Evolutionary conservation across 164 flowering plant species (phyloP).

Genomic region (Echeveria elegans): DNA sequence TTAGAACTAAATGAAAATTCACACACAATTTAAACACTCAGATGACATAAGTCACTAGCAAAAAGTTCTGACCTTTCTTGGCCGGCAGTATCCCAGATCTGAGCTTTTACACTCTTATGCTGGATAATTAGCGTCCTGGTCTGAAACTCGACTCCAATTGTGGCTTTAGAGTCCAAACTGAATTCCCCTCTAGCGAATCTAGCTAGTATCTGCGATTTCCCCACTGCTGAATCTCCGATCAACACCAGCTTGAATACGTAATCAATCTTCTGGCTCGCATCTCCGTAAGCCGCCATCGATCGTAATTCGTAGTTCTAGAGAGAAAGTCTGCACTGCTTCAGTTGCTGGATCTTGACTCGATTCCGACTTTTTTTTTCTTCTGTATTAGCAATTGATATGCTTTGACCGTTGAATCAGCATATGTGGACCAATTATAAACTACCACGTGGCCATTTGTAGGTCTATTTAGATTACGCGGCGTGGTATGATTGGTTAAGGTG

Average conservation of each 20-base stretch:
- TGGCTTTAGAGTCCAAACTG: slow-evolving; percentile 75
- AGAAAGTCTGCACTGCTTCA: not conserved
- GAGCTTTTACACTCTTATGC: slow-evolving; percentile 79
- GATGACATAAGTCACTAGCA: not conserved
- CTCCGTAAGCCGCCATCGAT: slow-evolving; percentile 43
- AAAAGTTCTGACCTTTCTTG: slow-evolving; percentile 49
- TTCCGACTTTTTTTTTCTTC: not conserved
- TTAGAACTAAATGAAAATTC: too few relatives aligned
- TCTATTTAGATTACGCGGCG: not conserved
- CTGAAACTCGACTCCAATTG: slow-evolving; percentile 80
- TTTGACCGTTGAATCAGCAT: not conserved
- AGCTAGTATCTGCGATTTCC: slow-evolving; percentile 79
- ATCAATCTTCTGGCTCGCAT: slow-evolving; percentile 57
- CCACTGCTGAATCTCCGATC: slow-evolving; percentile 85
- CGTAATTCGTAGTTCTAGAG: not conserved
- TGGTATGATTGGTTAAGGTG: not conserved
- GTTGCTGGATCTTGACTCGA: not conserved
- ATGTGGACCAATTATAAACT: not conserved
- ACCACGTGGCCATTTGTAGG: not conserved
- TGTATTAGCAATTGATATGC: not conserved
- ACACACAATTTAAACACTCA: not conserved
- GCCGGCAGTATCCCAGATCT: slow-evolving; percentile 96
- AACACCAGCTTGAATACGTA: slow-evolving; percentile 79
- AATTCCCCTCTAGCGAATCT: slow-evolving; percentile 74
- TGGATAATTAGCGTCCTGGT: slow-evolving; percentile 60